Base-by-base conservation (phyloP, 192 early-diverging fungal species). In the Coemansia nantahalensis region DNA sequence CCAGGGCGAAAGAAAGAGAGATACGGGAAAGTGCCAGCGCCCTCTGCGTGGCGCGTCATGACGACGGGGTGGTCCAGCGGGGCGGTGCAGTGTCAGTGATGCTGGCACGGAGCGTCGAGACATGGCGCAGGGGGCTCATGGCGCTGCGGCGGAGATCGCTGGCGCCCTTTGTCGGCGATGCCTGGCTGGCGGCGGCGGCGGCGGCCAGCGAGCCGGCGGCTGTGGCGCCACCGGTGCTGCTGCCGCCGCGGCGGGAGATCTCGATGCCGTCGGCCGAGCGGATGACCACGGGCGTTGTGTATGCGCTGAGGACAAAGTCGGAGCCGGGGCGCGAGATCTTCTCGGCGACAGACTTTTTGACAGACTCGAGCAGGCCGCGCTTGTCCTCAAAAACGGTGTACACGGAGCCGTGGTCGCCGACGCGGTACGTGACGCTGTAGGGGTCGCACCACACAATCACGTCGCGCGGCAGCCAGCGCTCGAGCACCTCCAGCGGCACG, bases 391-490 rank as follows among this genome's bases (percentile, higher is more conserved):
- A 88, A 22, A 88, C 51, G 8, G 82, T 82, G 60, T 78, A 79
- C 46, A 86, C 78, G 15, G 78, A 69, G n/a, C 84, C 83, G 50
- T 85, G 81, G 54, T 88, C 86, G 26, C 86, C 84, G 34, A 85
- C 77, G 7, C 84, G 75, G 70, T 85, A 88, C 2, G 86, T 82
- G 22, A 88, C 86, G 31, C 64, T 75, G 58, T 82, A 81, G 22
- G 86, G 86, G 48, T 88, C 86, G 39, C 85, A 80, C 86, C 86
- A 88, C 13, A 88, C 56, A 33, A 86, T 80, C 15, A 86, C 61
- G 67, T 88, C 86, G 35, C 78, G 80, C 16, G 86, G 86, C 42
- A 88, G 58, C 26, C 73, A 65, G 8, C 68, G 54, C 46, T 81
- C 79, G 15, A 88, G 55, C 15, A 80, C 35, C 15, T 57, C 62